Conservation (phyloP, 176 grass and related monocot genomes). For the Zoysia pacifica region DNA sequence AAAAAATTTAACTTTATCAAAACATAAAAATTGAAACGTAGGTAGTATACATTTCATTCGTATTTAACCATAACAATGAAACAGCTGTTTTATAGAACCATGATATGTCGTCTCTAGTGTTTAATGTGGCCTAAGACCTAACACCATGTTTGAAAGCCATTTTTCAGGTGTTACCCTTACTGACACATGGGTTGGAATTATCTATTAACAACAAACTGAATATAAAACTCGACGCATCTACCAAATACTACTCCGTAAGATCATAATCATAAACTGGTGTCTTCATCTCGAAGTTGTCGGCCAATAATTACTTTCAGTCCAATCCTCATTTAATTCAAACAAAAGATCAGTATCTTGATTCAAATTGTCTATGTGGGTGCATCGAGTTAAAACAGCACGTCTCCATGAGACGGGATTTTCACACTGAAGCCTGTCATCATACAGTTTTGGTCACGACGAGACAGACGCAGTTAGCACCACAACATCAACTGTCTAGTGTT, state of each 20-base stretch:
- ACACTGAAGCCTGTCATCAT: constrained; percentile 1
- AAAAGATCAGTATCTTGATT: neutral
- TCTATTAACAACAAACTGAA: neutral
- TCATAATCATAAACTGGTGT: neutral
- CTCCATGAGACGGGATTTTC: constrained; percentile 18
- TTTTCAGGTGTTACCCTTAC: no score
- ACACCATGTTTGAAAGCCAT: no score
- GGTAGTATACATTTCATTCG: no score
- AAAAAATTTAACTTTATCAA: no score
- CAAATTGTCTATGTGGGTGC: constrained; percentile 37
- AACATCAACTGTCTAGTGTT: constrained; percentile 42
- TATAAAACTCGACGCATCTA: neutral
- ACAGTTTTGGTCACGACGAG: constrained; percentile 3
- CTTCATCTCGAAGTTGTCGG: neutral
- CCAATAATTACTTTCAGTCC: constrained; percentile 14
- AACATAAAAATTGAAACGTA: no score
- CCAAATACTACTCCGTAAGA: neutral
- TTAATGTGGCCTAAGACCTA: no score
- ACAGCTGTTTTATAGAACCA: no score
- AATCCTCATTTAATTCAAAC: constrained; percentile 27
- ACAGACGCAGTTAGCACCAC: constrained; percentile 34
- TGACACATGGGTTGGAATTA: no score
- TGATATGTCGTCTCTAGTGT: no score
- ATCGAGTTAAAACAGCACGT: constrained; percentile 21
- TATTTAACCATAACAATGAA: no score